Evolutionary conservation across 1,284 basidiomycete species (phyloP), one percentile per base, ranked within the genome.

Genomic region (Sphagnurus paluster): DNA sequence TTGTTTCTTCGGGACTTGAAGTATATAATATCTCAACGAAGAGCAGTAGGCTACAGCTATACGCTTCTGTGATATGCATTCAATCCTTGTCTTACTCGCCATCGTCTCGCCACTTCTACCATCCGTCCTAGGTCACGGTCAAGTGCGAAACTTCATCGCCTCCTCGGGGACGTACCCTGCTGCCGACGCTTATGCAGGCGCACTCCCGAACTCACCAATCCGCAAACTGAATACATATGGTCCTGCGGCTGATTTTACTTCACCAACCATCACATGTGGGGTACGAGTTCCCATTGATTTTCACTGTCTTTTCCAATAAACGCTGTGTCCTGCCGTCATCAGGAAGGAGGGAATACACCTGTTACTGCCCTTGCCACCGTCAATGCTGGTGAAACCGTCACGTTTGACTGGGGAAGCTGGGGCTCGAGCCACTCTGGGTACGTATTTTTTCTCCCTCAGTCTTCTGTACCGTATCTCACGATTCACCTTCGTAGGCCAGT

Each of bases 271-370:
- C 36, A 48, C 44, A 24, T 56, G 54, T 32, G 49, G 47, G 24
- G 39, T 47, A 37, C 9, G 25, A 14, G 23, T 10, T 41, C 24
- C 6, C 4, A n/a, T n/a, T n/a, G 2, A 19, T 20, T n/a, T 19
- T 2, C 19, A 16, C 5, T 5, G 6, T 19, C 10, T 30, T 32
- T n/a, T 2, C 5, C 17, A 17, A 10, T 19, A 10, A 2, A 17
- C n/a, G 17, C n/a, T 41, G 21, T 29, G 24, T 10, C 11, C 17
- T 29, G 2, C 17, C 29, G 13, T 14, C 26, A 39, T 2, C 19
- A 44, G 37, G 44, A 53, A 35, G 56, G 56, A 29, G 56, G 56
- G 19, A 57, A 57, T 29, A 44, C 46, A 8, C 54, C 54, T n/a
- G 54, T 51, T 2, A 46, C 46, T 4, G 23, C 44, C 16, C 46